Conservation (phyloP, 805 yeast genomes). For the Candida ulmi region DNA sequence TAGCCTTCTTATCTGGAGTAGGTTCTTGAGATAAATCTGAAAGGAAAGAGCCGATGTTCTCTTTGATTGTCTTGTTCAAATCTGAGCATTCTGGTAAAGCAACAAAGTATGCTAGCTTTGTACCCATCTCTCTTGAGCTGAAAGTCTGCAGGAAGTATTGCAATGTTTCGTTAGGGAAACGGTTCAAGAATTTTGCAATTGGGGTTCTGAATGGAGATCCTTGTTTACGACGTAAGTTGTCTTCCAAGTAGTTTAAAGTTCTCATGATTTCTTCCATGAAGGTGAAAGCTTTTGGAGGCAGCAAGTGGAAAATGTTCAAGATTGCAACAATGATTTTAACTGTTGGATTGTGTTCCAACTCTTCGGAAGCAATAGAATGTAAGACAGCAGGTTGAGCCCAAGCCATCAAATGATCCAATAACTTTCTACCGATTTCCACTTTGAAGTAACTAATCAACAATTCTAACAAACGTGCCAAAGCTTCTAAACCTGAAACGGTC, state of each 20-base stretch:
- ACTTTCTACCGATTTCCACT: conserved; percentile 91
- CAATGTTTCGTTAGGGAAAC: conserved; percentile 72
- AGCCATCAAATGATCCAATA: conserved; percentile 89
- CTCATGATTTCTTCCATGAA: conserved; percentile 83
- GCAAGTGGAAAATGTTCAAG: conserved; percentile 80
- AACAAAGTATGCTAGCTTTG: conserved; percentile 62
- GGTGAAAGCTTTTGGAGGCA: conserved; percentile 89
- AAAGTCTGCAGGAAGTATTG: conserved; percentile 65
- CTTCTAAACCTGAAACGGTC: conserved; percentile 86
- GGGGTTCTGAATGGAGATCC: conserved; percentile 90
- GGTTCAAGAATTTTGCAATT: conserved; percentile 75
- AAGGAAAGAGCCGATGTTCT: conserved; percentile 44
- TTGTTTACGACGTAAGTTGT: conserved; percentile 76
- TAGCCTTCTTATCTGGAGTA: conserved; percentile 47
- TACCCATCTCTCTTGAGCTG: conserved; percentile 55
- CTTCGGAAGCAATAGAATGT: conserved; percentile 72
- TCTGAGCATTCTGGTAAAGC: conserved; percentile 47
- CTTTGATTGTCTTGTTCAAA: conserved; percentile 51
- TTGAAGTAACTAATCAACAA: conserved; percentile 87
- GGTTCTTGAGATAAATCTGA: conserved; percentile 43
- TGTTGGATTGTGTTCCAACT: conserved; percentile 71
- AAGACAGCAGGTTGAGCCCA: conserved; percentile 87
- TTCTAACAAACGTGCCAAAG: conserved; percentile 81
- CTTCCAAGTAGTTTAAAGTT: conserved; percentile 73
- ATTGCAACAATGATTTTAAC: conserved; percentile 87